These are phyloP conservation scores for Vachellia collinsii DNA, from an alignment of 306 rosid species.

Conservation along the genomic window DNA sequence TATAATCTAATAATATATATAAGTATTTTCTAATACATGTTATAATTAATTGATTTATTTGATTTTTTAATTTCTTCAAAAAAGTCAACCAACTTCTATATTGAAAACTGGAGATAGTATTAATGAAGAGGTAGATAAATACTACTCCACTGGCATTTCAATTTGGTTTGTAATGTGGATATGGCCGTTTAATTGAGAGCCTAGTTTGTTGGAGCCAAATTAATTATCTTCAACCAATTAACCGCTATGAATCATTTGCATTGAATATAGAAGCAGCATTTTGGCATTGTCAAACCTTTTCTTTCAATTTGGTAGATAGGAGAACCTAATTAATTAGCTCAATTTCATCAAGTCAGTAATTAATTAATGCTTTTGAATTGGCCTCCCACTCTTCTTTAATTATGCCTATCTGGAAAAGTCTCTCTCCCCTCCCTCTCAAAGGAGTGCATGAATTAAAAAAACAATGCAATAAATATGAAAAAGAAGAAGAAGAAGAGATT, in stretches of 20 bases:
- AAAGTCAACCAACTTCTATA: too few species aligned
- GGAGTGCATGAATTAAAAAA: too few species aligned
- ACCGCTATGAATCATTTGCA: not conserved
- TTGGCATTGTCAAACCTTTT: not conserved
- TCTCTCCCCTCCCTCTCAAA: too few species aligned
- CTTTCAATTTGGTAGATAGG: not conserved
- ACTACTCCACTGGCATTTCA: too few species aligned
- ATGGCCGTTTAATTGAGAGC: not conserved
- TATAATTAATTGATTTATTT: too few species aligned
- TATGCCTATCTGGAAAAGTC: not conserved
- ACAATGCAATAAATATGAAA: too few species aligned
- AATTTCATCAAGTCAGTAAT: not conserved
- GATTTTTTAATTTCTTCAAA: too few species aligned
- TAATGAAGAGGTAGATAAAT: too few species aligned
- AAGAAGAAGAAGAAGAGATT: too few species aligned
- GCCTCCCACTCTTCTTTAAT: not conserved
- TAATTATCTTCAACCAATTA: not conserved
- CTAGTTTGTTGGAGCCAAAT: not conserved
- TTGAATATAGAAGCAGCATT: not conserved
- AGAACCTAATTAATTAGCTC: not conserved
- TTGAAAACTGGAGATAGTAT: too few species aligned
- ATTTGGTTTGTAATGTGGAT: not conserved
- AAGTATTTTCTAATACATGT: too few species aligned
- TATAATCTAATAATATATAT: too few species aligned
- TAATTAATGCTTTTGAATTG: not conserved